phyloP scores from a whole-genome alignment of 2,329 filamentous ascomycete genomes.

The Aureobasidium subglaciale region DNA sequence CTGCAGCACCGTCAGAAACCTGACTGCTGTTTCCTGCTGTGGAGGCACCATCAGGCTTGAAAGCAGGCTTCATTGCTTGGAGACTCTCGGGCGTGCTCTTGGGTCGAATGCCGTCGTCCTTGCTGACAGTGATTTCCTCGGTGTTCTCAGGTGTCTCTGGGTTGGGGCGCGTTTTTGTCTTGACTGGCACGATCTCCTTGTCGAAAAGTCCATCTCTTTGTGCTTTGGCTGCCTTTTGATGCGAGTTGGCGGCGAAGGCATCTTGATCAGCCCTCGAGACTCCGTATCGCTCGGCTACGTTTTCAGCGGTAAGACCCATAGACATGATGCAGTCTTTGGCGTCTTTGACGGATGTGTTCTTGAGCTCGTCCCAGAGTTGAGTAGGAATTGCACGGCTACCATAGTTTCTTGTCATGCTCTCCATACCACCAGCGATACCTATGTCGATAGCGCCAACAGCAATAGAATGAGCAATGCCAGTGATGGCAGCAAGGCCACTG shows the following conservation, averaged over 20 bases:
- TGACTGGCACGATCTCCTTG: constrained; percentile 72
- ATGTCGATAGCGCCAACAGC: constrained; percentile 62
- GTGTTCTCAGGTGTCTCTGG: constrained; percentile 45
- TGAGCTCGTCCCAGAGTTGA: constrained; percentile 68
- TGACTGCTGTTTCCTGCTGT: constrained; percentile 85
- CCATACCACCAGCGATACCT: constrained; percentile 84
- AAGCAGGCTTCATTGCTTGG: constrained; percentile 76
- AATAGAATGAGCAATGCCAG: constrained; percentile 67
- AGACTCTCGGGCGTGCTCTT: constrained; percentile 63
- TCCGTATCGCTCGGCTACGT: constrained; percentile 71
- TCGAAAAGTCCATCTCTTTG: constrained; percentile 64
- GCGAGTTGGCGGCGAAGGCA: constrained; percentile 67
- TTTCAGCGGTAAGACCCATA: constrained; percentile 88
- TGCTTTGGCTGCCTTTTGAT: constrained; percentile 65
- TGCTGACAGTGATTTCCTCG: constrained; percentile 58
- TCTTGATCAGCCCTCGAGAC: constrained; percentile 74
- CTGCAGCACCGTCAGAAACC: constrained; percentile 81
- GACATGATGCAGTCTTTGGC: constrained; percentile 84
- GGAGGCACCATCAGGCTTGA: constrained; percentile 63
- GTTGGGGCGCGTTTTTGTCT: constrained; percentile 60
- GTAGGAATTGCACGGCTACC: constrained; percentile 76
- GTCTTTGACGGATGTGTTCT: constrained; percentile 56
- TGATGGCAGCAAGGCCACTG: constrained; percentile 69
- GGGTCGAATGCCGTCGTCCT: constrained; percentile 77
- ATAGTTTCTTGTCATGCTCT: constrained; percentile 94